Evolutionary conservation across 2,329 filamentous ascomycete species (phyloP).

Genomic region (Alternaria triticina): DNA sequence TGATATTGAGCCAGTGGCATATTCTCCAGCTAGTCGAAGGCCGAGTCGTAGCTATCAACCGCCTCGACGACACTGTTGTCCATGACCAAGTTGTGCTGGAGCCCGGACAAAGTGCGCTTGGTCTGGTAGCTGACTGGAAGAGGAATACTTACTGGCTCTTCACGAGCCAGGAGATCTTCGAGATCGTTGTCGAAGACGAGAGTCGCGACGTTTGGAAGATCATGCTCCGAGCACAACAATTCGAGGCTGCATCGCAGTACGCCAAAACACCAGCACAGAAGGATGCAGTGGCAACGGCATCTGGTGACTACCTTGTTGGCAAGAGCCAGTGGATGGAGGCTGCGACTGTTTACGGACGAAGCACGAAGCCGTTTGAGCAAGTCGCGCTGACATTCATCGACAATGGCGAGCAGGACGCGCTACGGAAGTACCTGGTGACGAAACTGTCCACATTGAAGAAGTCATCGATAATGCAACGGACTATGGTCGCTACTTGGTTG

Average conservation of each 20-base stretch:
- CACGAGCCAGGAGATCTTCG: constrained; percentile 87
- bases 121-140: constrained; percentile 84
- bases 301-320: constrained; percentile 83
- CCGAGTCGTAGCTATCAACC: constrained; percentile 82
- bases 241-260: constrained; percentile 85
- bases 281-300: constrained; percentile 89
- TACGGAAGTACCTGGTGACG: constrained; percentile 86
- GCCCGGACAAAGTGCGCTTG: constrained; percentile 78
- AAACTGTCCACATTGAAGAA: constrained; percentile 86
- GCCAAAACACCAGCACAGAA: constrained; percentile 81
- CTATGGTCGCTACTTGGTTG: constrained; percentile 95
- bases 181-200: constrained; percentile 89
- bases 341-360: constrained; percentile 88
- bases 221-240: constrained; percentile 84
- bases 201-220: constrained; percentile 94
- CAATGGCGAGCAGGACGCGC: constrained; percentile 84
- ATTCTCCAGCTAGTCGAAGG: constrained; percentile 83
- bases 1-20: constrained; percentile 93
- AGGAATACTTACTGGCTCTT: constrained; percentile 99
- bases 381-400: constrained; percentile 92
- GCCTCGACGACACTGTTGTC: constrained; percentile 82
- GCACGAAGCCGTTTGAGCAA: constrained; percentile 96
- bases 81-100: constrained; percentile 89
- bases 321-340: constrained; percentile 86
- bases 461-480: constrained; percentile 84